Percentiles rank a stretch among this genome's conserved stretches.
phyloP scores from a whole-genome alignment of 2,329 filamentous ascomycete genomes.

The Byssochlamys sp. region DNA sequence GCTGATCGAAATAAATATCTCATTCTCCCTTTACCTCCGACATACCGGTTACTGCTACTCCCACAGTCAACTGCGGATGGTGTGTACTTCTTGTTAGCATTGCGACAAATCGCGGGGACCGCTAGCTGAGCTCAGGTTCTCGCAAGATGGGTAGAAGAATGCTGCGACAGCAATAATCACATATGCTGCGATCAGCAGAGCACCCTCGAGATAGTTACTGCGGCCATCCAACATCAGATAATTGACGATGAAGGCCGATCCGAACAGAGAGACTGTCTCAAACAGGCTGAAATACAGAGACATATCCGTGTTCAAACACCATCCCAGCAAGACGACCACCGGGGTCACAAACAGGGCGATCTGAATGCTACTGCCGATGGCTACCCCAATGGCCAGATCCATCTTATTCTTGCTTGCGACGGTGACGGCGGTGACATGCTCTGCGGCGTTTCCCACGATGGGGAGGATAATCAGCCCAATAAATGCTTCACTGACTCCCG shows the following conservation, averaged over 20 bases:
- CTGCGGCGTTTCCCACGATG: constrained; percentile 63
- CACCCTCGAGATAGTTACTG: constrained; percentile 76
- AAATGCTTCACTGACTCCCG: constrained; percentile 52
- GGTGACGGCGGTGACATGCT: constrained; percentile 63
- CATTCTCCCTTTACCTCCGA: not conserved
- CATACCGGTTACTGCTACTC: not conserved
- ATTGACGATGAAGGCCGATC: constrained; percentile 76
- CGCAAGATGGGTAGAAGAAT: constrained; percentile 53
- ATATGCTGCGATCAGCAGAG: constrained; percentile 55
- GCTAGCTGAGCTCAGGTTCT: constrained; percentile 35
- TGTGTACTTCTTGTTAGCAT: not conserved
- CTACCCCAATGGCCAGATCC: constrained; percentile 64
- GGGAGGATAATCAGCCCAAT: constrained; percentile 64
- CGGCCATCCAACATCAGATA: constrained; percentile 77
- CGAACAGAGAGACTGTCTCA: constrained; percentile 78
- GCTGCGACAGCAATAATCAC: constrained; percentile 59
- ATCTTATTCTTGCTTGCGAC: constrained; percentile 68
- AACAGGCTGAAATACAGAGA: constrained; percentile 78
- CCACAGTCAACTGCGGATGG: not conserved
- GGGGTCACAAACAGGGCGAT: constrained; percentile 63
- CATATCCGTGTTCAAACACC: constrained; percentile 60
- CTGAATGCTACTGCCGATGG: constrained; percentile 61
- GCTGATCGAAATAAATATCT: not conserved
- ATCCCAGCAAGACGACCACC: constrained; percentile 60
- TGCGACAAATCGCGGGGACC: constrained; percentile 8